A percentile compares a stretch with the other conserved stretches of the same genome.
Conservation (phyloP, 257 asterid genomes). For the Capsicum chinense region DNA sequence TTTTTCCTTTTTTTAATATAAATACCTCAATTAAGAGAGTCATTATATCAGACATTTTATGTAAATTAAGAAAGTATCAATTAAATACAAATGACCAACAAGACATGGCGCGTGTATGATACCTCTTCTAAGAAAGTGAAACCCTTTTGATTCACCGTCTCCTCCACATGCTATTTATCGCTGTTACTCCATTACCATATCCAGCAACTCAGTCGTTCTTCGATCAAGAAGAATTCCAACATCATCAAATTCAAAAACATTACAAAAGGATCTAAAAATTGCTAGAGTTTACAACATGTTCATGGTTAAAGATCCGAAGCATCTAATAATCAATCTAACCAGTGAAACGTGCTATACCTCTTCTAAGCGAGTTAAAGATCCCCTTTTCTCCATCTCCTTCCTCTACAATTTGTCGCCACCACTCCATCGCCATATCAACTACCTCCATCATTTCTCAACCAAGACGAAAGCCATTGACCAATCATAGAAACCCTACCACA, state of each 20-base stretch:
- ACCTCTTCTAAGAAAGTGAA: not conserved
- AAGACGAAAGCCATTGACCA: not conserved
- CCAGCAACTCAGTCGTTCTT: not conserved
- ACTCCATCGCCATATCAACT: not conserved
- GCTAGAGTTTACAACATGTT: too few species aligned
- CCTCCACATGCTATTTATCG: not conserved
- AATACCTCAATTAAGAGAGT: not conserved
- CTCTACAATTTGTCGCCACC: not conserved
- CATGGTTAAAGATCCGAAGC: too few species aligned
- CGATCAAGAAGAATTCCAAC: not conserved
- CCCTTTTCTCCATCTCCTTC: not conserved
- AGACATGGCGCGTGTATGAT: fast-evolving
- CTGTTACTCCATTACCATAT: not conserved
- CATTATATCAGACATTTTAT: not conserved
- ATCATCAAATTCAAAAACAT: too few species aligned
- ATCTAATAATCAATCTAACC: too few species aligned
- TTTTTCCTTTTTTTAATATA: not conserved
- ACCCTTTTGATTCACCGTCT: not conserved
- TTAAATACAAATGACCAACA: not conserved
- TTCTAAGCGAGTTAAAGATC: not conserved
- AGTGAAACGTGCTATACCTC: not conserved
- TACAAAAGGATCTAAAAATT: too few species aligned
- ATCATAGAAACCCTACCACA: not conserved
- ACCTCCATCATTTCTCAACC: not conserved
- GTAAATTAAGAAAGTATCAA: not conserved